A percentile compares a stretch with the other conserved stretches of the same genome.
phyloP scores from a whole-genome alignment of 2,329 filamentous ascomycete genomes.

The Akanthomyces lecanii region DNA sequence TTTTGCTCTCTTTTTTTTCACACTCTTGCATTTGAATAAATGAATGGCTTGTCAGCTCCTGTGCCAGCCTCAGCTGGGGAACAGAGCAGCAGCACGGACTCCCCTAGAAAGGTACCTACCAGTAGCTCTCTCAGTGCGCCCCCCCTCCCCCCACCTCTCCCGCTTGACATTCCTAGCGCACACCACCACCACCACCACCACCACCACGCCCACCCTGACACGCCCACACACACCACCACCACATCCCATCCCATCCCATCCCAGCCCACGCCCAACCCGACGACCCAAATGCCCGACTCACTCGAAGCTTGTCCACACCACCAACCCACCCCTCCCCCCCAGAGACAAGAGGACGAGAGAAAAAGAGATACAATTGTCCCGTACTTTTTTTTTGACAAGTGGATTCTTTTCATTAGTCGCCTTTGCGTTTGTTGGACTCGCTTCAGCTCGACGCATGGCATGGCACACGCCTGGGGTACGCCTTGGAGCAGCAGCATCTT shows the following conservation, averaged over 20 bases:
- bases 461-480: constrained; percentile 9
- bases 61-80: no score
- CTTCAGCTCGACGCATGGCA: constrained; percentile 1
- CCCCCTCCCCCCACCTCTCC: not conserved
- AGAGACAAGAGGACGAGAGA: not conserved
- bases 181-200: not conserved
- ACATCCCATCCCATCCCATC: not conserved
- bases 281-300: not conserved
- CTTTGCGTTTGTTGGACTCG: constrained; percentile 2
- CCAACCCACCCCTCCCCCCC: not conserved
- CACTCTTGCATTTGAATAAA: not conserved
- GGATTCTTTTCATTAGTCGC: not conserved
- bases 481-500: not conserved
- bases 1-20: not conserved
- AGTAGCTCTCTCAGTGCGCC: no score
- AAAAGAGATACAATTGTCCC: not conserved
- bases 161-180: constrained; percentile 3
- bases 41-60: no score
- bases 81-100: no score
- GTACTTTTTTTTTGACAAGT: not conserved
- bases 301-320: not conserved
- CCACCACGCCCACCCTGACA: not conserved
- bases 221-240: not conserved
- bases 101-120: no score
- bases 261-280: not conserved